Base-by-base conservation (phyloP, 495 filamentous ascomycete species). In the Mytilinidion resinicola region DNA sequence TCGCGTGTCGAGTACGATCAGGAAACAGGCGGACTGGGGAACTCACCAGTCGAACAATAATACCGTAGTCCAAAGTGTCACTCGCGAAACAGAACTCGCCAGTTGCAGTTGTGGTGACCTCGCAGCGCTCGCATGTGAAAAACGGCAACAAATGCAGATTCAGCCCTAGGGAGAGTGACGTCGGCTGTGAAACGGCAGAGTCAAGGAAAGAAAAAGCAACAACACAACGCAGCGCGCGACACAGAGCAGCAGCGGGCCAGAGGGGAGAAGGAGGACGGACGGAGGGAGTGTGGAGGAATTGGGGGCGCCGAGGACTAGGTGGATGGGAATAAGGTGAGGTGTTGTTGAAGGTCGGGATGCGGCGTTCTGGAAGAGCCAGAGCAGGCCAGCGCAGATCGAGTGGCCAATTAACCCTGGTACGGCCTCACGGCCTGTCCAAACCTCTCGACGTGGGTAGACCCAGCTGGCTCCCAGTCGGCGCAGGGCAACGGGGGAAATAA, bases 41-140 rank as follows among this genome's bases (percentile, higher is more conserved):
- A 30, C 25, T 30, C 25, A 30, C 25, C 25, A 30, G 25, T 30
- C 25, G 25, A 30, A 30, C 3, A 30, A 3, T 30, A 30, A 30
- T 6, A 30, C 25, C 6, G 6, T 30, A n/a, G 25, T 30, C 25
- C 25, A 30, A 6, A 30, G 6, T 30, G 6, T 30, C 25, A 30
- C 25, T 30, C 25, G 25, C 25, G 25, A 30, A 30, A 30, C 3
- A 30, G 25, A 30, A 30, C 25, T 30, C 25, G 25, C 25, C 25
- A 30, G 25, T 30, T 30, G 25, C 25, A 30, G 25, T 30, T 30
- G 25, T 6, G 3, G 25, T 30, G 25, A 30, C 25, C 25, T 30
- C 25, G 21, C 21, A 21, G 17, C 46, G 33, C 15, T 49, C 46
- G 46, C 46, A 49, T 49, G 46, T 49, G 46, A 49, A 49, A 49